These are phyloP conservation scores for Cyclospora cayetanensis DNA, from an alignment of 169 alveolate genomes.

Conservation along the genomic window DNA sequence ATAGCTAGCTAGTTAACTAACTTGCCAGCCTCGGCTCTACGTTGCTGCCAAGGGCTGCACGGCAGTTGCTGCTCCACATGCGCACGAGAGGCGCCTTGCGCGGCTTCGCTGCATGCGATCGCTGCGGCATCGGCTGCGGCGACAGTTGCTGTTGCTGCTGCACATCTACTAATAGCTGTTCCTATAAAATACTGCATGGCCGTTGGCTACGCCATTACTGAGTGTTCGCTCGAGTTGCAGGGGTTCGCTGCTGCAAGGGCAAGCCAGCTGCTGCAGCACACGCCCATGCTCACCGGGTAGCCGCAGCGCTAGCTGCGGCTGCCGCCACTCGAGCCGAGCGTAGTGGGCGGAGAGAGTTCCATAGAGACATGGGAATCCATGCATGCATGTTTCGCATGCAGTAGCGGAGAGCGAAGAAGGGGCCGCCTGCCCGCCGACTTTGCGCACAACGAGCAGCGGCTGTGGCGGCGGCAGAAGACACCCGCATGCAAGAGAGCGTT, in stretches of 20 bases:
- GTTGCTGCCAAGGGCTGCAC: no score
- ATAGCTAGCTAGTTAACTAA: background rate
- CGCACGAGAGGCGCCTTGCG: no score
- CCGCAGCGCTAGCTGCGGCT: background rate
- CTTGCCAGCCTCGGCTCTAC: background rate
- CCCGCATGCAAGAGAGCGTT: background rate
- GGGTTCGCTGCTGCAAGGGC: background rate
- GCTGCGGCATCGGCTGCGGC: background rate
- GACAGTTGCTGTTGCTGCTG: background rate
- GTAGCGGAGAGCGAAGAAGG: background rate
- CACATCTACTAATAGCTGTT: background rate
- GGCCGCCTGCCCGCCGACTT: background rate
- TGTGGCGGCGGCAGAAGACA: background rate
- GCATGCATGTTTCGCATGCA: background rate
- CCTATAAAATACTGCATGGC: background rate
- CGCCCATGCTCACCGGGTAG: background rate
- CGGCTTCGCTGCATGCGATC: background rate
- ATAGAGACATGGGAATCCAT: background rate
- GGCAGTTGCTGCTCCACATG: no score
- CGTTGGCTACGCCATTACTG: background rate
- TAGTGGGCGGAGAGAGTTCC: background rate
- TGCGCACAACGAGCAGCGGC: background rate
- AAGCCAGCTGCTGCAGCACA: background rate
- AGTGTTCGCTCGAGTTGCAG: background rate
- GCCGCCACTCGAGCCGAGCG: background rate